Conservation (phyloP, 225 moss, liverwort and hornwort species). For the Climacium dendroides region DNA sequence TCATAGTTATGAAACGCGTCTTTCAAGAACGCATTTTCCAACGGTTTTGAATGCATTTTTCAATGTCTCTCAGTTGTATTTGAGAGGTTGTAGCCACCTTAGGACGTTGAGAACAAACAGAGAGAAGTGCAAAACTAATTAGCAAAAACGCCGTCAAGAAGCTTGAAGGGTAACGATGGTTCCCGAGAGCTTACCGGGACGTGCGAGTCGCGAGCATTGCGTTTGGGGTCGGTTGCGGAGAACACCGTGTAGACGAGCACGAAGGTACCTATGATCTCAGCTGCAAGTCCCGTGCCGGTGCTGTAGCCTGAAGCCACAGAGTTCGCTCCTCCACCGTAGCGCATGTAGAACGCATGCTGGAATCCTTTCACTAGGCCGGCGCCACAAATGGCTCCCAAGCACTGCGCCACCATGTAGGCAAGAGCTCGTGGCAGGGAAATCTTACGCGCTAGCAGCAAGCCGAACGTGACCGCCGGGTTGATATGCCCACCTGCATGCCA, state of each 20-base stretch:
- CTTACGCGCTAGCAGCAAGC: conserved; percentile 35
- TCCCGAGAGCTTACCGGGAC: conserved; percentile 13
- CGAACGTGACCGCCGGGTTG: conserved; percentile 47
- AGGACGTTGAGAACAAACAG: too few relatives aligned
- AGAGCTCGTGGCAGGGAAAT: conserved; percentile 27
- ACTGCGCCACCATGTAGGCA: conserved; percentile 38
- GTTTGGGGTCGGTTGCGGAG: conserved; percentile 54
- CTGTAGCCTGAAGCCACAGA: conserved; percentile 24
- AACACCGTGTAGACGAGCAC: conserved; percentile 51
- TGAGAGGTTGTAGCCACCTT: neutral
- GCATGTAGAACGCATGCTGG: conserved; percentile 37
- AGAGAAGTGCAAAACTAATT: neutral
- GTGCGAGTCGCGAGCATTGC: conserved; percentile 52
- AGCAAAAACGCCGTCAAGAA: neutral
- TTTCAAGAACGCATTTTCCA: neutral
- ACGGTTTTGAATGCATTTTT: neutral
- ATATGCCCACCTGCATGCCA: conserved; percentile 31
- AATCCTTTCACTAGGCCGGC: conserved; percentile 40
- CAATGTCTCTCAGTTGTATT: too few relatives aligned
- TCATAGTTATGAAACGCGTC: too few relatives aligned
- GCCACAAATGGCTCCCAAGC: conserved; percentile 44
- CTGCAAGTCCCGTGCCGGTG: conserved; percentile 23
- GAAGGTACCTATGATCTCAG: conserved; percentile 49
- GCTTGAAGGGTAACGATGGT: neutral
- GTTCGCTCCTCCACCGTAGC: conserved; percentile 27